Percentiles rank a stretch among this genome's conserved stretches.
These are phyloP conservation scores for Caloboletus firmus DNA, from an alignment of 1,284 basidiomycete genomes.

Conservation along the genomic window DNA sequence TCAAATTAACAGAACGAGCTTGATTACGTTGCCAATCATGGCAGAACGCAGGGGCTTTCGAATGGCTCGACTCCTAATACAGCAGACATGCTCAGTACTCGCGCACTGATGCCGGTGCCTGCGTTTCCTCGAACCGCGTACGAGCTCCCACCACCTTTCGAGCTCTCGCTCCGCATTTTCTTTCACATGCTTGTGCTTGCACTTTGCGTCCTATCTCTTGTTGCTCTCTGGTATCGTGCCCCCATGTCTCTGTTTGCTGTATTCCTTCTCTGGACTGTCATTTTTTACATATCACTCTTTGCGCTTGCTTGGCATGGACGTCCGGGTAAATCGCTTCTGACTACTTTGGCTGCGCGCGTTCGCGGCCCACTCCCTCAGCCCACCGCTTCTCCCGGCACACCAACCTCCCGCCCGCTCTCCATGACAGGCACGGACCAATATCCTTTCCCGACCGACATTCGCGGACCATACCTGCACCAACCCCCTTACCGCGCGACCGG, in stretches of 20 bases:
- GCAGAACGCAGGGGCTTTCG: slow-evolving; percentile 48
- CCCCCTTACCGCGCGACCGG: slow-evolving; percentile 56
- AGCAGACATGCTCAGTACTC: slow-evolving; percentile 48
- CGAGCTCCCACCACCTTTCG: slow-evolving; percentile 43
- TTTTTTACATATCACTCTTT: slow-evolving; percentile 57
- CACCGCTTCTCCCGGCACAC: slow-evolving; percentile 28
- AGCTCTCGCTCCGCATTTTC: slow-evolving; percentile 48
- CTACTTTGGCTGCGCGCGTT: slow-evolving; percentile 49
- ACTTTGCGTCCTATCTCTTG: slow-evolving; percentile 54
- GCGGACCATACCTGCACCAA: slow-evolving; percentile 61
- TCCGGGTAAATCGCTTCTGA: slow-evolving; percentile 57
- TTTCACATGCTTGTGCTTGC: slow-evolving; percentile 61
- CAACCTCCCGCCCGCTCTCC: slow-evolving; percentile 39
- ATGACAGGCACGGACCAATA: slow-evolving; percentile 45
- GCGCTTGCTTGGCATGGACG: slow-evolving; percentile 55
- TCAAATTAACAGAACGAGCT: slow-evolving; percentile 57
- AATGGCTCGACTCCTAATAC: slow-evolving; percentile 51
- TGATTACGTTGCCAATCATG: slow-evolving; percentile 49
- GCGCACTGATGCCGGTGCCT: slow-evolving; percentile 38
- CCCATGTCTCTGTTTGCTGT: slow-evolving; percentile 57
- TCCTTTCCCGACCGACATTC: slow-evolving; percentile 45
- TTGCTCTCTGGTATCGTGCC: slow-evolving; percentile 57
- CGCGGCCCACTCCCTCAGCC: slow-evolving; percentile 34
- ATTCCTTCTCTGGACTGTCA: slow-evolving; percentile 60
- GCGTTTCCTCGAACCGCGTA: slow-evolving; percentile 30